These are phyloP conservation scores for Leptodontidium sp. DNA, from an alignment of 2,329 filamentous ascomycete species.

Conservation along the genomic window DNA sequence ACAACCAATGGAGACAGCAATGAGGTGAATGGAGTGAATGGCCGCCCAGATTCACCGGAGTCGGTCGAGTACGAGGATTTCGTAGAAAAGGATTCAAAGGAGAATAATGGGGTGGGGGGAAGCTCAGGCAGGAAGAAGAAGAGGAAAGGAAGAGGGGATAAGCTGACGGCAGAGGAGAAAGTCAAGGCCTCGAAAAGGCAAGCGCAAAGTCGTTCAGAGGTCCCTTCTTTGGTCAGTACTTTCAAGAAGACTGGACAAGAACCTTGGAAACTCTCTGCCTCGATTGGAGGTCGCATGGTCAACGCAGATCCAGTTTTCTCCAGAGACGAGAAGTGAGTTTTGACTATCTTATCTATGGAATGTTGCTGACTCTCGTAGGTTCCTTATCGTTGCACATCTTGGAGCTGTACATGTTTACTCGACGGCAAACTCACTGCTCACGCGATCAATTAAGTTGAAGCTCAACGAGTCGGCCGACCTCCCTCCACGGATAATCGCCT, in stretches of 20 bases:
- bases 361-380: slow-evolving; percentile 50
- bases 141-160: slow-evolving; percentile 14
- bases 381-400: slow-evolving; percentile 78
- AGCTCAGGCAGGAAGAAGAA: slow-evolving; percentile 20
- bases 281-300: slow-evolving; percentile 71
- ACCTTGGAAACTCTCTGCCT: slow-evolving; percentile 67
- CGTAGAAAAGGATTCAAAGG: slow-evolving; percentile 14
- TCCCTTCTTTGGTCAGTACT: neutral
- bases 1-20: slow-evolving; percentile 33
- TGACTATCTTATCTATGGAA: slow-evolving; percentile 27
- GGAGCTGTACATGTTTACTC: slow-evolving; percentile 84
- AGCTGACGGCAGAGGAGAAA: neutral
- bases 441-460: slow-evolving; percentile 71
- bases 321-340: slow-evolving; percentile 65
- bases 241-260: slow-evolving; percentile 35
- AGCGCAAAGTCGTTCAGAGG: neutral
- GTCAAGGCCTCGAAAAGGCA: slow-evolving; percentile 36
- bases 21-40: slow-evolving; percentile 18
- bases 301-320: slow-evolving; percentile 71
- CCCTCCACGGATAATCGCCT: slow-evolving; percentile 48
- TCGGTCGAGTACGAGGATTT: slow-evolving; percentile 39
- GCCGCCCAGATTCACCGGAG: slow-evolving; percentile 32
- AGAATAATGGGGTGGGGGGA: slow-evolving; percentile 9
- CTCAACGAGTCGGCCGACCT: slow-evolving; percentile 43
- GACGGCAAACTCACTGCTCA: slow-evolving; percentile 79